A percentile compares a stretch with the other conserved stretches of the same genome.
phyloP scores from a whole-genome alignment of 305 asterid genomes.

The Fraxinus velutina region DNA sequence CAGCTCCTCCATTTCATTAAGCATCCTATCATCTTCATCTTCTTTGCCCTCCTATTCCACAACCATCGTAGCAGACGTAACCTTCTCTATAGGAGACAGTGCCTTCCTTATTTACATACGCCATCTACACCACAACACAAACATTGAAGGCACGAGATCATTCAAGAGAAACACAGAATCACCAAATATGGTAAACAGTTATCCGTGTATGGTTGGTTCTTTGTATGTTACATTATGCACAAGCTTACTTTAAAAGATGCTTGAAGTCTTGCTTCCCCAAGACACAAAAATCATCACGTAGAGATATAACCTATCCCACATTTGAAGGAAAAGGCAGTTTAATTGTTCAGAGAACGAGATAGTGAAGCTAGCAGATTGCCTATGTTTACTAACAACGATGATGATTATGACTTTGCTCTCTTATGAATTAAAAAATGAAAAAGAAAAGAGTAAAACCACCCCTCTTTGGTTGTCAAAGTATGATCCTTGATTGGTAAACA shows the following conservation, averaged over 20 bases:
- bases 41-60: constrained; percentile 45
- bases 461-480: constrained; percentile 82
- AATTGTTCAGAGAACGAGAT: neutral
- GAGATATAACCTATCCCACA: constrained; percentile 60
- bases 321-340: constrained; percentile 16
- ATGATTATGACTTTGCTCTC: neutral
- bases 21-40: constrained; percentile 67
- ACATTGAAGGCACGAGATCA: constrained; percentile 5
- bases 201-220: neutral
- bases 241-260: constrained; percentile 71
- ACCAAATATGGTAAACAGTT: neutral
- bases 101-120: constrained; percentile 76
- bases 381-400: neutral
- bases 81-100: constrained; percentile 63
- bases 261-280: constrained; percentile 93
- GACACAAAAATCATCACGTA: constrained; percentile 84
- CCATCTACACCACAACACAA: constrained; percentile 53
- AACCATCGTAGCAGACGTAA: constrained; percentile 29
- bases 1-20: constrained; percentile 83
- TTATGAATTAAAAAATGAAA: neutral
- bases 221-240: neutral
- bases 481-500: constrained; percentile 69
- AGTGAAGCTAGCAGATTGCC: neutral
- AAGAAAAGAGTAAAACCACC: constrained; percentile 6
- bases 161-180: neutral